These are phyloP conservation scores for Emmonsiellopsis sp. DNA, from an alignment of 2,329 filamentous ascomycete species.

Conservation along the genomic window DNA sequence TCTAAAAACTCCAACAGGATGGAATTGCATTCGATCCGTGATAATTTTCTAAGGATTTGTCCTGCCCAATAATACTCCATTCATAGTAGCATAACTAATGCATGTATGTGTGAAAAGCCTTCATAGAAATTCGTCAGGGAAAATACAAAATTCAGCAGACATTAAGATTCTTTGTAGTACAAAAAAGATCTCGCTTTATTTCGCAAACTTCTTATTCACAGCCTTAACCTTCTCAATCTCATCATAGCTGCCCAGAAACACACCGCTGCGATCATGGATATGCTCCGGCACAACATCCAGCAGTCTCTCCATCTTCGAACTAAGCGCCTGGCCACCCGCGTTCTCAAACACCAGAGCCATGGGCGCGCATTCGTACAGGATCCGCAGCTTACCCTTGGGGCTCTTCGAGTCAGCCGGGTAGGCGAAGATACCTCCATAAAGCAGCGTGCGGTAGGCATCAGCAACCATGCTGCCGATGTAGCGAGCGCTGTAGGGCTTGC, in stretches of 20 bases:
- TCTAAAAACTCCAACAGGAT: too few relatives aligned
- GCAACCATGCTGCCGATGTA: slow-evolving; percentile 99
- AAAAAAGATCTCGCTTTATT: neutral
- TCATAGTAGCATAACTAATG: too few relatives aligned
- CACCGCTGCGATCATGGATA: slow-evolving; percentile 92
- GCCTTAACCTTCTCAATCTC: slow-evolving; percentile 94
- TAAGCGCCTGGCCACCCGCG: slow-evolving; percentile 84
- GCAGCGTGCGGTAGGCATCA: slow-evolving; percentile 87
- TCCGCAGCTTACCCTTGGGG: slow-evolving; percentile 94
- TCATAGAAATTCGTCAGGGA: too few relatives aligned
- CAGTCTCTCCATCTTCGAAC: slow-evolving; percentile 87
- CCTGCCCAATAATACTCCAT: too few relatives aligned
- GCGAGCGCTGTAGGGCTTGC: slow-evolving; percentile 84
- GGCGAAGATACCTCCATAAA: slow-evolving; percentile 95
- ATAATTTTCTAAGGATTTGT: too few relatives aligned
- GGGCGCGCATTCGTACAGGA: slow-evolving; percentile 94
- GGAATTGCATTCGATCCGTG: too few relatives aligned
- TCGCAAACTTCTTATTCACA: slow-evolving; percentile 52
- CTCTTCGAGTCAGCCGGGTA: slow-evolving; percentile 98
- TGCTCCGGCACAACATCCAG: slow-evolving; percentile 78
- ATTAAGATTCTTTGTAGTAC: too few relatives aligned
- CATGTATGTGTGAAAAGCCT: too few relatives aligned
- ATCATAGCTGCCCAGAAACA: slow-evolving; percentile 90
- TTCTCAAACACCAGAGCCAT: slow-evolving; percentile 99
- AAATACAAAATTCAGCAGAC: too few relatives aligned